Percentiles rank a stretch among this genome's conserved stretches.
These are phyloP conservation scores for Hericium rajendrae DNA, from an alignment of 768 basidiomycete genomes.

Conservation along the genomic window DNA sequence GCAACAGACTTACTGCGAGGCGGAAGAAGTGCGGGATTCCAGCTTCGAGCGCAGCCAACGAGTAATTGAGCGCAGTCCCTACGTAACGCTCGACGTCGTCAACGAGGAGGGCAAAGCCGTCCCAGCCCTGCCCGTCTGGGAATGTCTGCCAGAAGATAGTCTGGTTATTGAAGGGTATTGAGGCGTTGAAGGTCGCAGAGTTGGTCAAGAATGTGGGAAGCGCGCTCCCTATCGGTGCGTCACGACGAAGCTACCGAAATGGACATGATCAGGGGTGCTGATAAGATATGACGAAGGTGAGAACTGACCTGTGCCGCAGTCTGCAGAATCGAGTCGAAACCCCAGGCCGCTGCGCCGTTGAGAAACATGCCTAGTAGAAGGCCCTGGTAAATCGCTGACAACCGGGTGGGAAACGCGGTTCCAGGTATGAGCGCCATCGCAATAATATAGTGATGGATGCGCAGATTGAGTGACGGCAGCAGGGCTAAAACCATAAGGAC, in stretches of 20 bases:
- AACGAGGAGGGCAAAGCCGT: constrained; percentile 71
- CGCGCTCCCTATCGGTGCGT: constrained; percentile 59
- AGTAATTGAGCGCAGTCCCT: constrained; percentile 63
- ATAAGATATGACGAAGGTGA: not conserved
- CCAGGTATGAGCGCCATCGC: constrained; percentile 67
- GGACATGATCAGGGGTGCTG: not conserved
- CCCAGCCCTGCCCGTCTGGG: constrained; percentile 39
- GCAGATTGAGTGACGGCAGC: constrained; percentile 58
- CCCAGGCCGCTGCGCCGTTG: constrained; percentile 72
- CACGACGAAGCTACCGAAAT: constrained; percentile 50
- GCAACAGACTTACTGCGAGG: constrained; percentile 45
- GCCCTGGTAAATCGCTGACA: constrained; percentile 73
- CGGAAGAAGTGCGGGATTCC: constrained; percentile 70
- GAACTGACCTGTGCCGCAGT: constrained; percentile 55
- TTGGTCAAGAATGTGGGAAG: constrained; percentile 69
- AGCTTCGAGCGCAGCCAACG: constrained; percentile 50
- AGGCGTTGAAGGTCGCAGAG: constrained; percentile 53
- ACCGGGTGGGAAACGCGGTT: constrained; percentile 72
- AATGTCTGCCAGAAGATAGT: constrained; percentile 26
- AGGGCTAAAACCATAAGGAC: constrained; percentile 56
- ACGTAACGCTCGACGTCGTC: constrained; percentile 78
- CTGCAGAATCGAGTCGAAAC: constrained; percentile 71
- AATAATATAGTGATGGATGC: constrained; percentile 79
- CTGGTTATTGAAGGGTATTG: constrained; percentile 35
- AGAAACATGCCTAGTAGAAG: constrained; percentile 77